Percentiles rank a stretch among this genome's conserved stretches.
These are phyloP conservation scores for Allium sativum DNA, from an alignment of 106 monocot genomes.

Conservation along the genomic window DNA sequence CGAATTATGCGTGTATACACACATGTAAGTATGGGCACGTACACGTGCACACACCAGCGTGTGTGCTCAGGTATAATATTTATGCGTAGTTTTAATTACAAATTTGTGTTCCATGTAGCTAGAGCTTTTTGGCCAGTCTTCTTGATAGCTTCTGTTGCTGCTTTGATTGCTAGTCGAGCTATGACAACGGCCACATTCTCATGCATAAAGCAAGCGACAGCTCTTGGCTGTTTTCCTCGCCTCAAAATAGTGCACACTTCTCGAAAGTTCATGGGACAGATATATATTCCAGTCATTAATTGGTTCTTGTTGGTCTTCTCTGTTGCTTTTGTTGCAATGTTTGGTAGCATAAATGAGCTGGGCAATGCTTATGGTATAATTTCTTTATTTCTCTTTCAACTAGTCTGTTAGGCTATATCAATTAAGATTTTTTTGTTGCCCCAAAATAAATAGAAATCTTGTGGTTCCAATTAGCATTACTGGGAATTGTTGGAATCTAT, in stretches of 20 bases:
- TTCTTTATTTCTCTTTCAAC: background rate
- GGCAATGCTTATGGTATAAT: slow-evolving; percentile 93
- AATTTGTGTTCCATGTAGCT: slow-evolving; percentile 21
- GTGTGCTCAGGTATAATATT: too few relatives aligned
- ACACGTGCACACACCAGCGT: too few relatives aligned
- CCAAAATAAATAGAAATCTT: background rate
- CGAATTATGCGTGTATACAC: too few relatives aligned
- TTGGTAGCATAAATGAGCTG: slow-evolving; percentile 83
- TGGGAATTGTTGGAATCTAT: too few relatives aligned
- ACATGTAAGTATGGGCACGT: too few relatives aligned
- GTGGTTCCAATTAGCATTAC: too few relatives aligned
- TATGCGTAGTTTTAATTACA: too few relatives aligned
- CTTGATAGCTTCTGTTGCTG: slow-evolving; percentile 68
- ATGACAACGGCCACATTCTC: slow-evolving; percentile 97
- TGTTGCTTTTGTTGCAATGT: slow-evolving; percentile 59
- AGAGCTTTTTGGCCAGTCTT: slow-evolving; percentile 77
- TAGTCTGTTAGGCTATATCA: background rate
- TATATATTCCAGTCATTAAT: slow-evolving; percentile 93
- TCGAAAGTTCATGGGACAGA: slow-evolving; percentile 94
- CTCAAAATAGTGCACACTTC: slow-evolving; percentile 98
- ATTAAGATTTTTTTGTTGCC: background rate
- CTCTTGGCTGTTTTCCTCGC: slow-evolving; percentile 90
- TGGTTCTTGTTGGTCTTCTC: slow-evolving; percentile 78
- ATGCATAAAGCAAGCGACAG: slow-evolving; percentile 89
- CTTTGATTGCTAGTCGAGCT: slow-evolving; percentile 85